phyloP scores from a whole-genome alignment of 108 stramenopile genomes.

The Discostella stelligeroides region DNA sequence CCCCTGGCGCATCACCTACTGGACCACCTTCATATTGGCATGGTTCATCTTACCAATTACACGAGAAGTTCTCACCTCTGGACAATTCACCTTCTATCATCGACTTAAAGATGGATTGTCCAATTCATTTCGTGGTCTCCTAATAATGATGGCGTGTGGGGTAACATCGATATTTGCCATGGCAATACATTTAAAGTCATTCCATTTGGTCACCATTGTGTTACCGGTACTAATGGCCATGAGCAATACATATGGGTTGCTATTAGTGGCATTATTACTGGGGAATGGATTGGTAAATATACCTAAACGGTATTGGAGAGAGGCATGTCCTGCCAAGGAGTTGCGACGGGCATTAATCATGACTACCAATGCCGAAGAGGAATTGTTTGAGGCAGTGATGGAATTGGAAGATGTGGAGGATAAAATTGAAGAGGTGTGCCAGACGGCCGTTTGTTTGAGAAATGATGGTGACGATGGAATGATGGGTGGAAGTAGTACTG shows the following conservation, averaged over 20 bases:
- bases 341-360: constrained; percentile 63
- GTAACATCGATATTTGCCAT: constrained; percentile 42
- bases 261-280: constrained; percentile 72
- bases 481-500: no score
- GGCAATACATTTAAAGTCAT: constrained; percentile 42
- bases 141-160: constrained; percentile 29
- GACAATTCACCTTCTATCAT: constrained; percentile 60
- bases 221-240: constrained; percentile 76
- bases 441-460: constrained; percentile 23
- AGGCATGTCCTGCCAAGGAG: constrained; percentile 58
- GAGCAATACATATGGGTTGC: constrained; percentile 86
- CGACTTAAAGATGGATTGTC: constrained; percentile 55
- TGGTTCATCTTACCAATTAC: constrained; percentile 75
- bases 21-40: constrained; percentile 80
- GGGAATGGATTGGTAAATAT: constrained; percentile 83
- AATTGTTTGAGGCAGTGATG: constrained; percentile 67
- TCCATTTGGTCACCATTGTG: constrained; percentile 33
- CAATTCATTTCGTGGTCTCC: constrained; percentile 28
- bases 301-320: constrained; percentile 73
- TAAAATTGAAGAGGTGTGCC: constrained; percentile 50
- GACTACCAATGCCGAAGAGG: constrained; percentile 59
- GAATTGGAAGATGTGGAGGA: constrained; percentile 62
- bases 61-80: constrained; percentile 60
- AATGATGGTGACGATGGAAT: constrained; percentile 20
- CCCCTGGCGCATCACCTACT: constrained; percentile 63